phyloP scores from a whole-genome alignment of 2,329 filamentous ascomycete species.

The Hypoxylon sp. region DNA sequence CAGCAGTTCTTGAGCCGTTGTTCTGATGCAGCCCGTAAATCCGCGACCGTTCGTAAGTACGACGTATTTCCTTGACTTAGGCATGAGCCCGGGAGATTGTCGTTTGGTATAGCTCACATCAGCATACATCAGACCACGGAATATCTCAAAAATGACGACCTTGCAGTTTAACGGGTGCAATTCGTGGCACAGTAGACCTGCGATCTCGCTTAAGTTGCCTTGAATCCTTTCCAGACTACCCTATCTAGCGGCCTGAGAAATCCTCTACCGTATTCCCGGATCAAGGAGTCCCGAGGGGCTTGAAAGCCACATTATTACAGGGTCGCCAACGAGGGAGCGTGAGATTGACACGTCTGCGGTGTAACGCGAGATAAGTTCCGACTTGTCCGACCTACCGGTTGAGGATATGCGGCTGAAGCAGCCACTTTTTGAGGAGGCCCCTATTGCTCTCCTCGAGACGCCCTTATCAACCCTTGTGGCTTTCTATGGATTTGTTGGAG shows the following conservation, averaged over 20 bases:
- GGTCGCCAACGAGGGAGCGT: not conserved
- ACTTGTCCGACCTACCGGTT: slow-evolving; percentile 1
- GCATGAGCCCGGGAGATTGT: not conserved
- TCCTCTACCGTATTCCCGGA: not conserved
- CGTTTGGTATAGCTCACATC: slow-evolving; percentile 10
- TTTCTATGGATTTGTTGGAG: not conserved
- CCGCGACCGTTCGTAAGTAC: slow-evolving; percentile 18
- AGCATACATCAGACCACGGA: slow-evolving; percentile 17
- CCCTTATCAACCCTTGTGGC: not conserved
- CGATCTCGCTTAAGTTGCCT: not conserved
- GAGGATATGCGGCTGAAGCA: slow-evolving; percentile 11
- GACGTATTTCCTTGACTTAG: slow-evolving; percentile 1
- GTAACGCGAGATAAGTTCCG: slow-evolving; percentile 2
- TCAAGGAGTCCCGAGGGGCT: not conserved
- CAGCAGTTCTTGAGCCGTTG: not conserved
- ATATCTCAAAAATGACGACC: slow-evolving; percentile 11
- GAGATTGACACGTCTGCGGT: not conserved
- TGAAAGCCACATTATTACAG: slow-evolving; percentile 4
- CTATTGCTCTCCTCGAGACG: not conserved
- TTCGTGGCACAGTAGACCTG: slow-evolving; percentile 1
- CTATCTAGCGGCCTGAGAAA: not conserved
- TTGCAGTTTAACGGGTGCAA: not conserved
- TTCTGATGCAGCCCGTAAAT: slow-evolving; percentile 3
- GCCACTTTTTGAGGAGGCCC: not conserved
- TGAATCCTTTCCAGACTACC: slow-evolving; percentile 1